These are phyloP conservation scores for Oligophagozyma castellii DNA, from an alignment of 1,139 yeast genomes.

Conservation along the genomic window DNA sequence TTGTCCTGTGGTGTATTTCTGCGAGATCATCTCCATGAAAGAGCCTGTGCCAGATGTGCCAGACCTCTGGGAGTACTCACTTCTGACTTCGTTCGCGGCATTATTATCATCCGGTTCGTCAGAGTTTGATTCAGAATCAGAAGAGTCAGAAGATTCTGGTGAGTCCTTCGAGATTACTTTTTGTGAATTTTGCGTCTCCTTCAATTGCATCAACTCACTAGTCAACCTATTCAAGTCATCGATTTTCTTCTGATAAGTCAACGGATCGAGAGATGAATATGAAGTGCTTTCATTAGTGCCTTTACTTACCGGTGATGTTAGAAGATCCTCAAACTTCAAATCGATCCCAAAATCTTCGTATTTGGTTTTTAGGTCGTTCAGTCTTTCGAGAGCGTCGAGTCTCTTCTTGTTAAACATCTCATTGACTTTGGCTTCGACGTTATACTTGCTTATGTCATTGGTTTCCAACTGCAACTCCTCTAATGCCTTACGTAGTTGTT, in stretches of 20 bases:
- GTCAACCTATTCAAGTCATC: conserved; percentile 35
- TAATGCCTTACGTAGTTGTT: conserved; percentile 42
- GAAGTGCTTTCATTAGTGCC: conserved; percentile 3
- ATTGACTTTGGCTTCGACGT: conserved; percentile 34
- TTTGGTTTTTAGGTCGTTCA: conserved; percentile 46
- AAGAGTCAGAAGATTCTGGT: conserved; percentile 3
- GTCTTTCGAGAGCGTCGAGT: conserved; percentile 50
- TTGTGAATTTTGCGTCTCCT: conserved; percentile 6
- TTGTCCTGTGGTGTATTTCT: conserved; percentile 22
- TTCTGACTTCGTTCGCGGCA: conserved; percentile 2
- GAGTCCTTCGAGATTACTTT: conserved; percentile 1
- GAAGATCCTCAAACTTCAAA: conserved; percentile 25
- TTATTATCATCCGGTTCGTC: conserved; percentile 5
- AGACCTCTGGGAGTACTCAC: conserved; percentile 6
- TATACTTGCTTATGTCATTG: conserved; percentile 58
- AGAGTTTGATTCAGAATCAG: conserved; percentile 7
- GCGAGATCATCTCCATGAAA: conserved; percentile 21
- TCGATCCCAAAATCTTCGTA: conserved; percentile 50
- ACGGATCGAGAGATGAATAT: conserved; percentile 28
- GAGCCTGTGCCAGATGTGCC: conserved; percentile 13
- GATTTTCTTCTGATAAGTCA: conserved; percentile 31
- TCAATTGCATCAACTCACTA: conserved; percentile 22
- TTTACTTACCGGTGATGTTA: conserved; percentile 4
- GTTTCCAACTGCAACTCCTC: conserved; percentile 56
- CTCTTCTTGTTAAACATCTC: conserved; percentile 47